phyloP scores from a whole-genome alignment of 192 early-diverging fungal species.

The Coemansia sp. region DNA sequence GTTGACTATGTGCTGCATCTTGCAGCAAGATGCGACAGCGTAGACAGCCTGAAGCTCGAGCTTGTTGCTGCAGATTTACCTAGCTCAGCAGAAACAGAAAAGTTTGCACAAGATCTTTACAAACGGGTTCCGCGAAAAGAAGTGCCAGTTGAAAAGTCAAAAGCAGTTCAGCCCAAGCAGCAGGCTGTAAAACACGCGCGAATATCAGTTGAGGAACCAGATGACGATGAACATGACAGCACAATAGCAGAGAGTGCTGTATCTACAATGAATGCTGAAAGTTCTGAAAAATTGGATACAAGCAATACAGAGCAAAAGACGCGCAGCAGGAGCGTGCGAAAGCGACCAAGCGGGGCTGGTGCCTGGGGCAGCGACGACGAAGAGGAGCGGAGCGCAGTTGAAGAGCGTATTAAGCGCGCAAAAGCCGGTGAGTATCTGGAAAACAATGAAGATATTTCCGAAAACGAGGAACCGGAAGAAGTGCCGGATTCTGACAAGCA shows the following conservation, averaged over 20 bases:
- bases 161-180: background rate
- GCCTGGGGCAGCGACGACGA: constrained; percentile 61
- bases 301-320: constrained; percentile 2
- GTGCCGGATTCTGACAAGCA: constrained; percentile 37
- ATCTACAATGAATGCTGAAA: background rate
- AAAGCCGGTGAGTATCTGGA: constrained; percentile 38
- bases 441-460: constrained; percentile 28
- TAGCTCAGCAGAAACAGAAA: constrained; percentile 44
- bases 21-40: constrained; percentile 24
- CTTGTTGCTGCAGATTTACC: constrained; percentile 67
- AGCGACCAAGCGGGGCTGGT: constrained; percentile 38
- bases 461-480: constrained; percentile 26
- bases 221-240: background rate
- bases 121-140: constrained; percentile 53
- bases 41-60: constrained; percentile 43
- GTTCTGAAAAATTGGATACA: background rate
- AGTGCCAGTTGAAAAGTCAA: background rate
- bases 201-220: background rate
- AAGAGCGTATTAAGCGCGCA: constrained; percentile 55
- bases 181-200: background rate
- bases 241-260: background rate
- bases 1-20: constrained; percentile 48
- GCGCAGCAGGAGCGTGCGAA: constrained; percentile 38
- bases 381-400: constrained; percentile 56
- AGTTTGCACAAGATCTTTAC: constrained; percentile 68